These are phyloP conservation scores for Tuber magnatum DNA, from an alignment of 495 filamentous ascomycete species.

Conservation along the genomic window DNA sequence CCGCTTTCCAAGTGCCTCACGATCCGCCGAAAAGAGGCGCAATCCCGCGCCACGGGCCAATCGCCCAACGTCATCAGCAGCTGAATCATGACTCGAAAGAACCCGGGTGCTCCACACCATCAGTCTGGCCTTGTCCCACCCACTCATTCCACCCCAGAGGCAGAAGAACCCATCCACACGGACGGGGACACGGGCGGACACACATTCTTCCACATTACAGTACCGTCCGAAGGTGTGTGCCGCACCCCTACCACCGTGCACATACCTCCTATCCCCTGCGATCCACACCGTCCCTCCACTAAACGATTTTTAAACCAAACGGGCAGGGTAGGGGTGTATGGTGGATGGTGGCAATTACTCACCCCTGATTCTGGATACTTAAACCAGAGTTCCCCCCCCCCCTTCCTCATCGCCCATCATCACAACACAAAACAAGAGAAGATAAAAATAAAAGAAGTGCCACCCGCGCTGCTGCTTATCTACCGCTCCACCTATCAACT, in stretches of 20 bases:
- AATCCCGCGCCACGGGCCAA: conserved; percentile 32
- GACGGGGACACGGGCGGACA: not conserved
- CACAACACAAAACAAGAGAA: not conserved
- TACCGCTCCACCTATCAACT: not conserved
- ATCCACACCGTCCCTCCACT: not conserved
- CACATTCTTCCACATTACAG: not conserved
- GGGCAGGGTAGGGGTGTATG: not conserved
- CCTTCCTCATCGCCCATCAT: not conserved
- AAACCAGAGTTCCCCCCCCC: not conserved
- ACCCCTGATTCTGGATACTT: not conserved
- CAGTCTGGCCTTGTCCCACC: not conserved
- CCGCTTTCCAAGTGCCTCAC: not conserved
- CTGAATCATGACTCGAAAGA: conserved; percentile 30
- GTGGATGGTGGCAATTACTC: conserved; percentile 3
- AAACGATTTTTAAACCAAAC: not conserved
- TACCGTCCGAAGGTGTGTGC: not conserved
- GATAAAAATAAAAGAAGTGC: not conserved
- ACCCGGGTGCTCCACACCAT: conserved; percentile 2
- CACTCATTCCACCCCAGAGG: not conserved
- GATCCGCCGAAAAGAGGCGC: not conserved
- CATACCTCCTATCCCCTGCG: not conserved
- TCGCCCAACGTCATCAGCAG: conserved; percentile 20
- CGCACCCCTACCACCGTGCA: conserved; percentile 1
- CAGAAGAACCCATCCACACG: conserved; percentile 3
- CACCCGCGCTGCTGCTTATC: not conserved